A percentile compares a stretch with the other conserved stretches of the same genome.
Evolutionary conservation across 345 rosid species (phyloP).

Genomic region (Acer campestre): DNA sequence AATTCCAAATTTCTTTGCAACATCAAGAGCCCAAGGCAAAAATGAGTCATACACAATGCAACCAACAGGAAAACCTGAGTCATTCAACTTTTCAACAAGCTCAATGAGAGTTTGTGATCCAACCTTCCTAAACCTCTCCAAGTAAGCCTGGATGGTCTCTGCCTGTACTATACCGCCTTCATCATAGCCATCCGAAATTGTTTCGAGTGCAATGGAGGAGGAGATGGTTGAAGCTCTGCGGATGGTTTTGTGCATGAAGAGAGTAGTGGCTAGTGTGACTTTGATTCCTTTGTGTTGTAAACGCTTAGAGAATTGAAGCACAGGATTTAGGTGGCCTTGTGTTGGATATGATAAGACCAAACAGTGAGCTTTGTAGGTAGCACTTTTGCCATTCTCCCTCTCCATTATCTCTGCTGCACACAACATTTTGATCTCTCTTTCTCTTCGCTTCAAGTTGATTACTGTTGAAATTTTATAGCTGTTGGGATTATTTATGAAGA

Average conservation of each 20-base stretch:
- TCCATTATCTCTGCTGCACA: not conserved
- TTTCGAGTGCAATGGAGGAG: slow-evolving; percentile 20
- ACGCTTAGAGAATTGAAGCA: slow-evolving; percentile 41
- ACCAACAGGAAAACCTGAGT: slow-evolving; percentile 3
- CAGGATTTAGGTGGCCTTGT: slow-evolving; percentile 43
- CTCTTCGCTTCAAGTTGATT: not conserved
- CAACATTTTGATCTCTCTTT: not conserved
- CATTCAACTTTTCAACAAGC: slow-evolving; percentile 22
- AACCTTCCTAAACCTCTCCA: slow-evolving; percentile 18
- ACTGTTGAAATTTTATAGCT: no score
- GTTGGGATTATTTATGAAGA: no score
- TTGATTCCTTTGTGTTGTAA: slow-evolving; percentile 29
- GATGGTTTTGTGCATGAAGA: slow-evolving; percentile 17
- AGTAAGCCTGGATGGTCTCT: slow-evolving; percentile 18
- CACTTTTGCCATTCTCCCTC: not conserved
- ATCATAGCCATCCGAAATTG: slow-evolving; percentile 47
- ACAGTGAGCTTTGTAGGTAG: slow-evolving; percentile 24
- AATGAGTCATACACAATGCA: slow-evolving; percentile 33
- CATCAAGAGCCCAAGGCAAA: slow-evolving; percentile 41
- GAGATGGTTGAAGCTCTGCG: slow-evolving; percentile 2
- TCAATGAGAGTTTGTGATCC: slow-evolving; percentile 25
- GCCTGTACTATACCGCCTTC: slow-evolving; percentile 19
- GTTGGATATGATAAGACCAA: slow-evolving; percentile 31
- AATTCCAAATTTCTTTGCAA: slow-evolving; percentile 36
- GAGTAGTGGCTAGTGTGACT: slow-evolving; percentile 29